Evolutionary conservation across 176 grass and related monocot genomes (phyloP).

Genomic region (Triticum timopheevii): DNA sequence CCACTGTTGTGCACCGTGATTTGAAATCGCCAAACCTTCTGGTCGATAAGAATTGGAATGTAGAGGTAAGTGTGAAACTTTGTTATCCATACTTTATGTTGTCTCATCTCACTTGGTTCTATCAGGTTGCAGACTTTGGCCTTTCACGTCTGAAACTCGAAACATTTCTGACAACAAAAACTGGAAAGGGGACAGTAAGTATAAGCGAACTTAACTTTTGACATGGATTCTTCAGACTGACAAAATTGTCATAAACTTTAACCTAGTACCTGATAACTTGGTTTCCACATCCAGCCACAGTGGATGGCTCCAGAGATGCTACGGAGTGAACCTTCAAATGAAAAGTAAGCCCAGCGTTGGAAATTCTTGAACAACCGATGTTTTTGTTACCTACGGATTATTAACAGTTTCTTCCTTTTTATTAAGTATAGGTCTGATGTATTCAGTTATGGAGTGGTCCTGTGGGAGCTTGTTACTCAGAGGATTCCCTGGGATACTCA

Average conservation of each 20-base stretch:
- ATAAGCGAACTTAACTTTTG: not conserved
- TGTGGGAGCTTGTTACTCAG: slow-evolving; percentile 92
- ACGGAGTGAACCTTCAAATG: slow-evolving; percentile 89
- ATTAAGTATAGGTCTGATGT: slow-evolving; percentile 75
- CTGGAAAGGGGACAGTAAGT: slow-evolving; percentile 94
- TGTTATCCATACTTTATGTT: not conserved
- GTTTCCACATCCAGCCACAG: slow-evolving; percentile 61
- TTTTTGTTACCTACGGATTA: not conserved
- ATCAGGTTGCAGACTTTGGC: slow-evolving; percentile 91
- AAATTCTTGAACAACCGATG: not conserved
- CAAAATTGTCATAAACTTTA: slow-evolving; percentile 12
- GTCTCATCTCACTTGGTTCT: slow-evolving; percentile 25
- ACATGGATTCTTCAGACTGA: not conserved
- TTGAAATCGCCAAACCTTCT: slow-evolving; percentile 91
- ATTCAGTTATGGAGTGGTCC: slow-evolving; percentile 86
- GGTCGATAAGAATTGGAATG: slow-evolving; percentile 98
- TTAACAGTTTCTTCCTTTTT: slow-evolving; percentile 2
- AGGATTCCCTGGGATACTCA: slow-evolving; percentile 96
- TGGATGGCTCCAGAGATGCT: slow-evolving; percentile 98
- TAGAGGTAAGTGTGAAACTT: slow-evolving; percentile 53
- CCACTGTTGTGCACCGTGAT: slow-evolving; percentile 88
- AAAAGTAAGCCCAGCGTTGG: slow-evolving; percentile 54
- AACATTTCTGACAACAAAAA: slow-evolving; percentile 84
- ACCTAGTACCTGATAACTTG: slow-evolving; percentile 10
- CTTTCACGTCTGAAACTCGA: slow-evolving; percentile 87